These are phyloP conservation scores for Aspergillus viridinutans DNA, from an alignment of 2,329 filamentous ascomycete species.

Conservation along the genomic window DNA sequence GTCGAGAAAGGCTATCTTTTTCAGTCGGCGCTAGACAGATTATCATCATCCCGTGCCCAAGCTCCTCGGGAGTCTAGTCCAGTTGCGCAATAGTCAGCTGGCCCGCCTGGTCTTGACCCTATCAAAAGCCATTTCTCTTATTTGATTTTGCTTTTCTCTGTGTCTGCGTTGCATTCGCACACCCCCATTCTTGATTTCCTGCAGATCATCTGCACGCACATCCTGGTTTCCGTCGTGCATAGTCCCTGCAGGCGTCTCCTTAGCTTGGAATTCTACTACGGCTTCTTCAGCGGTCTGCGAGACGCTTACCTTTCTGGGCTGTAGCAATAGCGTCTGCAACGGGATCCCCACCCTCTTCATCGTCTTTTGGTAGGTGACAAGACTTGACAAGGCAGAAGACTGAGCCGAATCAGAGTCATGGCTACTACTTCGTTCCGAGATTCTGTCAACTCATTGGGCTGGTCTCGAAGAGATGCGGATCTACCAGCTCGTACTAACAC, in stretches of 20 bases:
- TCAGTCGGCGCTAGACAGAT: constrained; percentile 8
- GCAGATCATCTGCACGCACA: constrained; percentile 52
- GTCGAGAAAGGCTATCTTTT: constrained; percentile 6
- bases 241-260: constrained; percentile 41
- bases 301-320: constrained; percentile 7
- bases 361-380: constrained; percentile 6
- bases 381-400: constrained; percentile 2
- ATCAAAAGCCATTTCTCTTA: constrained; percentile 10
- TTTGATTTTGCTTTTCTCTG: constrained; percentile 2
- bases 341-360: constrained; percentile 13
- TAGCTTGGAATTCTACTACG: constrained; percentile 14
- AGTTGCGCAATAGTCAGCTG: constrained; percentile 33
- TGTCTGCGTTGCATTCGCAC: constrained; percentile 10
- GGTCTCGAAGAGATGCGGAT: constrained; percentile 80
- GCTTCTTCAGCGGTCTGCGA: constrained; percentile 12
- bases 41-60: constrained; percentile 16
- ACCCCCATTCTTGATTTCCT: constrained; percentile 20
- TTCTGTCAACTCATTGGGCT: constrained; percentile 90
- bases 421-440: constrained; percentile 72
- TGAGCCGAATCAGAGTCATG: constrained; percentile 18
- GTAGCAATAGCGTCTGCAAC: constrained; percentile 17
- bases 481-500: constrained; percentile 63
- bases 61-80: constrained; percentile 19
- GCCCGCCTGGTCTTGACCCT: constrained; percentile 22
- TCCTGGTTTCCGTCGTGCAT: constrained; percentile 33